Conservation (phyloP, 805 yeast genomes). For the Saccharomycopsis javanensis region DNA sequence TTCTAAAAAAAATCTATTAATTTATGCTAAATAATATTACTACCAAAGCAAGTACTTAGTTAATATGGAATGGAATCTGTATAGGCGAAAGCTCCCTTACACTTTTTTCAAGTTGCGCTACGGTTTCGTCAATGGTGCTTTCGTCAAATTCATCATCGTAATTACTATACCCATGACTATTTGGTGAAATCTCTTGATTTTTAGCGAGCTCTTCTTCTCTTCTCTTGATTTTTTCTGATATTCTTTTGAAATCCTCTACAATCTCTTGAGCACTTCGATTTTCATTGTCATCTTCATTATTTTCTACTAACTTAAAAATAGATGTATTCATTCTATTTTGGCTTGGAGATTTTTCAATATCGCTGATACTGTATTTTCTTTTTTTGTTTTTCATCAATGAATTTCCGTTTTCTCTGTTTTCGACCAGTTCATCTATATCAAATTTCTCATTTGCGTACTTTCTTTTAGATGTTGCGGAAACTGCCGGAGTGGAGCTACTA, state of each 20-base stretch:
- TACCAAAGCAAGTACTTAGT: not conserved
- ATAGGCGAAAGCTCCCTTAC: constrained; percentile 14
- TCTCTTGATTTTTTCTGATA: not conserved
- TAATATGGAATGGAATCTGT: constrained; percentile 6
- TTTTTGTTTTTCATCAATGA: not conserved
- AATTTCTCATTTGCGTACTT: not conserved
- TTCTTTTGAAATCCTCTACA: constrained; percentile 9
- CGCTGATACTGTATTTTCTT: not conserved
- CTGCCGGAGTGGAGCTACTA: constrained; percentile 9
- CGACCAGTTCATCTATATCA: not conserved
- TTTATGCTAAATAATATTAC: not conserved
- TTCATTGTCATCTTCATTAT: not conserved
- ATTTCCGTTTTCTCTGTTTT: not conserved
- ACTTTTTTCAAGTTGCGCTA: constrained; percentile 15
- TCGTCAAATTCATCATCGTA: constrained; percentile 15
- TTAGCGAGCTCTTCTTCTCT: not conserved
- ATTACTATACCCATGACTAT: not conserved
- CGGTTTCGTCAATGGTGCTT: constrained; percentile 16
- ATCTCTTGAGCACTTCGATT: constrained; percentile 5
- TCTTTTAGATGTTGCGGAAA: not conserved
- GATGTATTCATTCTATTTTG: not conserved
- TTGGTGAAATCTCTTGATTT: not conserved
- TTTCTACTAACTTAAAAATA: not conserved
- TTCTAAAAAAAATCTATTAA: not conserved
- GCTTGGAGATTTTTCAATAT: not conserved